Conservation (phyloP, 257 asterid genomes). For the Galeopsis tetrahit region DNA sequence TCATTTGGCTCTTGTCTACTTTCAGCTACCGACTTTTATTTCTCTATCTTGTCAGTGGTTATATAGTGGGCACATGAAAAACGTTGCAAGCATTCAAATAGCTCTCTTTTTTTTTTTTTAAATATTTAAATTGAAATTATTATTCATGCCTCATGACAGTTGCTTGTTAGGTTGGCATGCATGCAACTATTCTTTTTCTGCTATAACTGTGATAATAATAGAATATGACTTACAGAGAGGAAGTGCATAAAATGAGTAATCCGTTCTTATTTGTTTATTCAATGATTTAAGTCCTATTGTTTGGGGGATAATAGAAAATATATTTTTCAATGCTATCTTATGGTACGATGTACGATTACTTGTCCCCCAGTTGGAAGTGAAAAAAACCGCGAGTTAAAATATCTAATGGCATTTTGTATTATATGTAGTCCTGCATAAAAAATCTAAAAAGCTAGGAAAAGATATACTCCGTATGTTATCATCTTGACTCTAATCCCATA, state of each 20-base stretch:
- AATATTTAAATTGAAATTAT: background rate
- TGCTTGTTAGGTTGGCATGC: conserved; percentile 3
- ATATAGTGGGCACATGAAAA: conserved; percentile 12
- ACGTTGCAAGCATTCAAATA: background rate
- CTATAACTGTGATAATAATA: conserved; percentile 4
- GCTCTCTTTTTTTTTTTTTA: background rate
- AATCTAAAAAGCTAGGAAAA: background rate
- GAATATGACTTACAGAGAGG: background rate
- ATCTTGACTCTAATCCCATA: conserved; percentile 11
- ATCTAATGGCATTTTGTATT: background rate
- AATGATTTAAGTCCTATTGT: conserved; percentile 24
- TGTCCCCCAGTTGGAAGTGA: conserved; percentile 14
- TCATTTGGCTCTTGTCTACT: conserved; percentile 14
- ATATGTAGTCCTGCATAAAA: conserved; percentile 9
- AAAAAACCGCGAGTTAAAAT: conserved; percentile 1
- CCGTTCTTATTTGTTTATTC: conserved; percentile 24
- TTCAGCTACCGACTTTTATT: conserved; percentile 7
- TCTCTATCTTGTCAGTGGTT: conserved; percentile 24
- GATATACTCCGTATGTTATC: conserved; percentile 21
- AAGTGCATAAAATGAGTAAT: conserved; percentile 1
- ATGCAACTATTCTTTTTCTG: conserved; percentile 3
- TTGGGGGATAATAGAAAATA: background rate
- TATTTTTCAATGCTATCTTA: background rate
- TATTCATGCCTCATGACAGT: conserved; percentile 9
- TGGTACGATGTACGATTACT: conserved; percentile 10